Percentiles rank a stretch among this genome's conserved stretches.
phyloP scores from a whole-genome alignment of 345 rosid species.

The sweet orange (Citrus sinensis) region DNA sequence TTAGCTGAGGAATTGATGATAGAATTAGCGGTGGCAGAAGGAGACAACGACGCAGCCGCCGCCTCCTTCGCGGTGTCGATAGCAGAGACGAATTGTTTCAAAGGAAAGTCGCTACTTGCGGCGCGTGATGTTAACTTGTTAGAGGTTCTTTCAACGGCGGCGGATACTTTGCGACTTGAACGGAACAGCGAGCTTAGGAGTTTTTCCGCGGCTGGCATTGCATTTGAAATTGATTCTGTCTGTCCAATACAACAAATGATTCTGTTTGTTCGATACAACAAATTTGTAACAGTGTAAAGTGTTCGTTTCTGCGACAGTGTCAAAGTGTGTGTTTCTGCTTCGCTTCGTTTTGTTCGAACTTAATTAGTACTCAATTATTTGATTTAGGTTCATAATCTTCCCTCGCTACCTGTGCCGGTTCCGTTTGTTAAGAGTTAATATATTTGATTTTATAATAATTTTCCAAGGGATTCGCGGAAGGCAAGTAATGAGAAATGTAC shows the following conservation, averaged over 20 bases:
- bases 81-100: conserved; percentile 9
- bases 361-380: no score
- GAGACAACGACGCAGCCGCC: neutral
- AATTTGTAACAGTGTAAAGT: neutral
- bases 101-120: neutral
- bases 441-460: no score
- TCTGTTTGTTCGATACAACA: neutral
- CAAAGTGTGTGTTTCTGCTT: no score
- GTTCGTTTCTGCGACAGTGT: no score
- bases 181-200: conserved; percentile 25
- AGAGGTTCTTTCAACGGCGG: neutral
- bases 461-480: neutral
- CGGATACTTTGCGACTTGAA: neutral
- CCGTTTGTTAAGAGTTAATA: neutral
- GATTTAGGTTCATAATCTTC: neutral
- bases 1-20: neutral
- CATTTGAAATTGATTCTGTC: conserved; percentile 20
- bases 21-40: conserved; percentile 1
- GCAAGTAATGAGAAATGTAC: neutral
- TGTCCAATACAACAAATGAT: no score
- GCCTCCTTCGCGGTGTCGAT: neutral
- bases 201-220: conserved; percentile 18
- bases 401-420: neutral
- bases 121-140: neutral
- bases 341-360: no score